Evolutionary conservation across 176 grass and related monocot genomes (phyloP).

Genomic region (Hsuehochloa calcarea): DNA sequence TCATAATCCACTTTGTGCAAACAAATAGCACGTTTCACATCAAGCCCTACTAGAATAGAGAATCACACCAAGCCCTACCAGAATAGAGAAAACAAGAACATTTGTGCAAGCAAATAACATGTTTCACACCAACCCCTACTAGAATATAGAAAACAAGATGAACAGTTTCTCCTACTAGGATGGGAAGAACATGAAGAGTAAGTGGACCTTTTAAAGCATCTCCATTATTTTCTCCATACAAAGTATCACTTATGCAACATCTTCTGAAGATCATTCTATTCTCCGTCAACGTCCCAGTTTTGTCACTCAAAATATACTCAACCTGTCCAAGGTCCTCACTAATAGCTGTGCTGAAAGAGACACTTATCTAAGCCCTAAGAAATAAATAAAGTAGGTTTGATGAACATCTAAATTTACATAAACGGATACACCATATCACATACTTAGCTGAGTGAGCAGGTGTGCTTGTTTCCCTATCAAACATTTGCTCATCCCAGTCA

Average conservation of each 20-base stretch:
- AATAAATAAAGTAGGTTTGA: conserved; percentile 8
- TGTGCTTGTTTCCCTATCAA: conserved; percentile 81
- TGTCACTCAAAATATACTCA: conserved; percentile 98
- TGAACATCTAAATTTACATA: conserved; percentile 1
- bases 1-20: background rate
- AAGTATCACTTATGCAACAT: conserved; percentile 78
- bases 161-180: background rate
- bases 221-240: conserved; percentile 75
- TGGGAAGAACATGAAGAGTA: conserved; percentile 17
- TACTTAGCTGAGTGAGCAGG: conserved; percentile 88
- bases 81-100: no score
- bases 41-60: conserved; percentile 8
- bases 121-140: background rate
- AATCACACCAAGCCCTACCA: background rate
- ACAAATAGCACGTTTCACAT: conserved; percentile 2
- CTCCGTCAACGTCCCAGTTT: conserved; percentile 92
- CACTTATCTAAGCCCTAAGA: conserved; percentile 41
- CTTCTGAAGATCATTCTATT: conserved; percentile 89
- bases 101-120: conserved; percentile 15
- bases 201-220: conserved; percentile 87
- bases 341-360: conserved; percentile 93
- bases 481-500: conserved; percentile 96
- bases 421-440: conserved; percentile 1
- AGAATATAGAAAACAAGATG: background rate
- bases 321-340: conserved; percentile 97